Evolutionary conservation across 83 land plant species (phyloP).

Genomic region (Diphasiastrum complanatum): DNA sequence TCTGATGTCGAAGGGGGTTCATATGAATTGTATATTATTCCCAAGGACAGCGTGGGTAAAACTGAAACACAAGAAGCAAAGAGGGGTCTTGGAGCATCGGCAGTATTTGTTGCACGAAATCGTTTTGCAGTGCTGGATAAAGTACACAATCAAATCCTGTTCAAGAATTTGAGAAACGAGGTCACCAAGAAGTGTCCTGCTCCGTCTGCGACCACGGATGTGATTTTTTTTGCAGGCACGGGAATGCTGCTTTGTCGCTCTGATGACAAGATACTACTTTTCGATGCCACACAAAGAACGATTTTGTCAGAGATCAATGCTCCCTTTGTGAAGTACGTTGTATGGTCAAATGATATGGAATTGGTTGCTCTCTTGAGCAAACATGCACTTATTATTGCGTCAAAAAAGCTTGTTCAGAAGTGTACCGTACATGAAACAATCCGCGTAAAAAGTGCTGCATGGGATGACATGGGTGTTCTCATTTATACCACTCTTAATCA

Average conservation of each 20-base stretch:
- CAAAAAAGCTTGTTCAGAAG: slow-evolving; percentile 46
- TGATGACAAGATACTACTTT: slow-evolving; percentile 42
- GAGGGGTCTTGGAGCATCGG: slow-evolving; percentile 54
- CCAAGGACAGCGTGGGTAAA: slow-evolving; percentile 56
- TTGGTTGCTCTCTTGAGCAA: slow-evolving; percentile 59
- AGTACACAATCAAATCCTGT: slow-evolving; percentile 44
- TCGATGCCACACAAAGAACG: slow-evolving; percentile 50
- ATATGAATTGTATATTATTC: slow-evolving; percentile 54
- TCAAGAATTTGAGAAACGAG: slow-evolving; percentile 60
- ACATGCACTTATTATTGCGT: slow-evolving; percentile 56
- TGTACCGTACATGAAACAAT: slow-evolving; percentile 75
- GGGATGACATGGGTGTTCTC: slow-evolving; percentile 69
- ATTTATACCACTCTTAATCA: slow-evolving; percentile 63
- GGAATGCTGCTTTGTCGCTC: slow-evolving; percentile 50
- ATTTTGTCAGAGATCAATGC: slow-evolving; percentile 50
- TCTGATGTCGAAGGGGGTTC: slow-evolving; percentile 74
- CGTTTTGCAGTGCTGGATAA: slow-evolving; percentile 78
- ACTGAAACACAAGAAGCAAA: slow-evolving; percentile 59
- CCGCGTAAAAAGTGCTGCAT: slow-evolving; percentile 67
- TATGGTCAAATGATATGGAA: slow-evolving; percentile 75
- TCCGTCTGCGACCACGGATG: slow-evolving; percentile 47
- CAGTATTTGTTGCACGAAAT: slow-evolving; percentile 73
- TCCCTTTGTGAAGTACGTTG: slow-evolving; percentile 53
- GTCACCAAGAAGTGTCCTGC: slow-evolving; percentile 43
- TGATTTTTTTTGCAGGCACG: slow-evolving; percentile 57